Base-by-base conservation (phyloP, 2,329 filamentous ascomycete genomes). In the Rutstroemia sp. region DNA sequence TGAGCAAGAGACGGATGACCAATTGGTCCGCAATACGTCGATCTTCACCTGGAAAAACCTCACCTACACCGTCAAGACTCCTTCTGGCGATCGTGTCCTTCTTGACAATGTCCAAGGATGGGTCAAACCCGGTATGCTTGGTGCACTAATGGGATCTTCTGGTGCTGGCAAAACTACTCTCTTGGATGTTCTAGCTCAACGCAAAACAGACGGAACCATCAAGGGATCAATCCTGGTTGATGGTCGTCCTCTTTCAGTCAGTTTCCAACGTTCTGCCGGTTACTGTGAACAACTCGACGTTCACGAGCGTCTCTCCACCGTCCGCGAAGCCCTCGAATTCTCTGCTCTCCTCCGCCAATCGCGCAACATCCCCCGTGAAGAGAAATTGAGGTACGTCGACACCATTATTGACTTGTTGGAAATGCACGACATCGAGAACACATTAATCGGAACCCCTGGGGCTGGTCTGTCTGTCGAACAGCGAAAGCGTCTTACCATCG, bases 151-250 rank as follows among this genome's bases (percentile, higher is more conserved):
- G 78, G 83, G 83, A 36, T 65, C 65, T n/a, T 68, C 75, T 4
- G 74, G 92, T 62, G 92, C 92, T 16, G 92, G 92, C 57, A 96
- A 96, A 72, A 96, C 92, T 0, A 95, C 91, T 0, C 79, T 96
- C 25, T 75, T 96, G 30, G 89, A 96, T 72, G 88, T 89, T 34
- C 77, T 96, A 61, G 92, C 92, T 44, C 88, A 87, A 59, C 86
- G 92, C 69, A 88, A 88, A 12, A 91, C 88, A 0, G 92, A 92
- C 83, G 92, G 92, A 72, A 86, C 95, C 16, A 89, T 96, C 49
- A 83, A 81, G 6, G 92, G 92, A 53, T 87, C 92, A 63, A 94
- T 95, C 84, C 71, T 82, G 10, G 79, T 84, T 6, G 78, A 83
- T 57, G 81, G 81, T 27, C 78, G 76, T 36, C 84, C 82, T 23